Percentiles rank a stretch among this genome's conserved stretches.
These are phyloP conservation scores for Solanum peruvianum DNA, from an alignment of 257 asterid species.

Conservation along the genomic window DNA sequence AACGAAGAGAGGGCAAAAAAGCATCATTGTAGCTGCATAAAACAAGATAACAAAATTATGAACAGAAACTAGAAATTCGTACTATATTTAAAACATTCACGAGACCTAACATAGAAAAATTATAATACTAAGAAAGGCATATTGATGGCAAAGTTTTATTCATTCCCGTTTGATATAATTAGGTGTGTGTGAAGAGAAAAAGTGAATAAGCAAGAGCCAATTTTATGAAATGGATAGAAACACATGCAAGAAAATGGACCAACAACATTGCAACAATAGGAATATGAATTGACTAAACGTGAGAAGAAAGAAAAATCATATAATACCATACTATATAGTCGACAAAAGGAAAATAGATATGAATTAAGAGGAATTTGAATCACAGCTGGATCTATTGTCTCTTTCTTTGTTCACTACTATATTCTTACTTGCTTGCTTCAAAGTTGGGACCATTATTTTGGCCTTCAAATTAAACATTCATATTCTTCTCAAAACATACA, in stretches of 20 bases:
- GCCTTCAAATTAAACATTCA: neutral
- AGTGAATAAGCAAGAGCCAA: neutral
- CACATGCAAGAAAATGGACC: constrained; percentile 1
- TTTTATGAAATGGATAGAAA: neutral
- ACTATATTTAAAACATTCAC: neutral
- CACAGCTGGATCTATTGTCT: constrained; percentile 58
- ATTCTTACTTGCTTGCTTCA: neutral
- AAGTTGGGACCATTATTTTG: neutral
- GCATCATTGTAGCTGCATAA: neutral
- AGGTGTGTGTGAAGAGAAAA: neutral
- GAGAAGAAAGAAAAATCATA: neutral
- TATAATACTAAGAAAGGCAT: neutral
- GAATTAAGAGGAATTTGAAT: constrained; percentile 1
- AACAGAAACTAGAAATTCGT: neutral
- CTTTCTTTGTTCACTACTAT: constrained; percentile 13
- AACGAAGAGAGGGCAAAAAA: neutral
- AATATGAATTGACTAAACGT: constrained; percentile 17
- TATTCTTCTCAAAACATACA: neutral
- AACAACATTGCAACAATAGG: constrained; percentile 21
- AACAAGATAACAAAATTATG: neutral
- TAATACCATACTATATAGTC: constrained; percentile 7
- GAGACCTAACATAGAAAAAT: neutral
- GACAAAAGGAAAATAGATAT: constrained; percentile 17
- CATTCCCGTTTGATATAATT: neutral
- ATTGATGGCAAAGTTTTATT: neutral